Evolutionary conservation across 1,139 yeast genomes (phyloP).

Genomic region (Debaryomycetaceae sp.): DNA sequence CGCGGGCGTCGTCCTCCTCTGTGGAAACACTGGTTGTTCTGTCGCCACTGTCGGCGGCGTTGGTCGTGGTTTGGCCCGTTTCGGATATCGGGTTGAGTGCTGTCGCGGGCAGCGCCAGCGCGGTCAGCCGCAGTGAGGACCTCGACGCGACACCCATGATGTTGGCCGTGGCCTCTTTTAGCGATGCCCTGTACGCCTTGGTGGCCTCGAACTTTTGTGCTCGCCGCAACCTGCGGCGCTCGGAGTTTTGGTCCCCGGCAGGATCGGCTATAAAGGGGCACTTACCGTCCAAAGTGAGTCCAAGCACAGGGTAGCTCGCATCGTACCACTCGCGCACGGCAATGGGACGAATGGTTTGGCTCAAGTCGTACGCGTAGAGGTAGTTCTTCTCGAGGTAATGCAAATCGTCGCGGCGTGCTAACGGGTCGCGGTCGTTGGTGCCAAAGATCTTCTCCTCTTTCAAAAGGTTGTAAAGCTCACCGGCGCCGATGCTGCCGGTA

Average conservation of each 20-base stretch:
- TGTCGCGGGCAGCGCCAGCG: too few species aligned
- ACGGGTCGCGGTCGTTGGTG: conserved; percentile 85
- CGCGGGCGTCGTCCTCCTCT: conserved; percentile 9
- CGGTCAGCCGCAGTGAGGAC: too few species aligned
- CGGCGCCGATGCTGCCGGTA: conserved; percentile 12
- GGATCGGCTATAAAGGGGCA: conserved; percentile 64
- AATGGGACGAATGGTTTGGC: conserved; percentile 76
- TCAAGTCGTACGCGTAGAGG: conserved; percentile 75
- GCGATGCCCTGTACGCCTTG: conserved; percentile 34
- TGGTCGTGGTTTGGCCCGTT: neutral
- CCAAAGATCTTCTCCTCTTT: conserved; percentile 84
- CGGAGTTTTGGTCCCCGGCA: conserved; percentile 25
- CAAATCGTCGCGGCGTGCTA: conserved; percentile 78
- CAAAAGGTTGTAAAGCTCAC: conserved; percentile 59
- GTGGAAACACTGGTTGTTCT: too few species aligned
- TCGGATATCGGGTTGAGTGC: too few species aligned
- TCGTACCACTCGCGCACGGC: conserved; percentile 76
- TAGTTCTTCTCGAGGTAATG: conserved; percentile 68
- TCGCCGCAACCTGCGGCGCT: conserved; percentile 35
- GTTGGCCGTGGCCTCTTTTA: conserved; percentile 33
- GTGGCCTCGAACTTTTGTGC: conserved; percentile 38
- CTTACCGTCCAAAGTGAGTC: conserved; percentile 55
- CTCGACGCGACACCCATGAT: conserved; percentile 26
- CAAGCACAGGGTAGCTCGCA: conserved; percentile 40
- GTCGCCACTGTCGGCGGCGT: neutral